A percentile compares a stretch with the other conserved stretches of the same genome.
These are phyloP conservation scores for Malus hybrid DNA, from an alignment of 331 rosid species.

Conservation along the genomic window DNA sequence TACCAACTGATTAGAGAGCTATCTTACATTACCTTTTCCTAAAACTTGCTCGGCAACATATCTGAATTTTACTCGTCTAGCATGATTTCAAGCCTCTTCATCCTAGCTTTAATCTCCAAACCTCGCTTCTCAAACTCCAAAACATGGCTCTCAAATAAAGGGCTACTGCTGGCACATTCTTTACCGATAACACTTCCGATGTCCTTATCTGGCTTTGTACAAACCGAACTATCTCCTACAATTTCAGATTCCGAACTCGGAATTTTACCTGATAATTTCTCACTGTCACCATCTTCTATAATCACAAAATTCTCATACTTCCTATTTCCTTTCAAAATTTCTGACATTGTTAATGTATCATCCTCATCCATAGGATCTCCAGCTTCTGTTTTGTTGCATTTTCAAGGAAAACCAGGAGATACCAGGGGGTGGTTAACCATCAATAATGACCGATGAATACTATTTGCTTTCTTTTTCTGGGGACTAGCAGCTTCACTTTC, in stretches of 20 bases:
- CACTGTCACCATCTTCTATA: not conserved
- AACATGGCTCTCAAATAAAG: not conserved
- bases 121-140: not conserved
- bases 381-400: not conserved
- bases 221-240: too few relatives aligned
- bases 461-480: not conserved
- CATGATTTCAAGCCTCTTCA: slow-evolving; percentile 17
- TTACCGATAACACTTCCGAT: not conserved
- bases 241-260: not conserved
- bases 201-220: not conserved
- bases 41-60: too few relatives aligned
- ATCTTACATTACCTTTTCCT: not conserved
- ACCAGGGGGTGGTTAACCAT: not conserved
- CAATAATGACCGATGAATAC: not conserved
- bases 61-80: not conserved
- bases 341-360: not conserved
- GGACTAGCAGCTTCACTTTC: not conserved
- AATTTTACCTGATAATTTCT: not conserved
- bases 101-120: slow-evolving; percentile 12
- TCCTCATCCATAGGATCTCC: not conserved
- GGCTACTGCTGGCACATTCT: not conserved
- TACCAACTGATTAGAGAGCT: not conserved
- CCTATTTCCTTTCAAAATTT: not conserved
- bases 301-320: not conserved
- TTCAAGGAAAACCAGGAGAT: not conserved